Percentiles rank a stretch among this genome's conserved stretches.
Conservation (phyloP, 2,329 filamentous ascomycete species). For the Sporothrix globosa region DNA sequence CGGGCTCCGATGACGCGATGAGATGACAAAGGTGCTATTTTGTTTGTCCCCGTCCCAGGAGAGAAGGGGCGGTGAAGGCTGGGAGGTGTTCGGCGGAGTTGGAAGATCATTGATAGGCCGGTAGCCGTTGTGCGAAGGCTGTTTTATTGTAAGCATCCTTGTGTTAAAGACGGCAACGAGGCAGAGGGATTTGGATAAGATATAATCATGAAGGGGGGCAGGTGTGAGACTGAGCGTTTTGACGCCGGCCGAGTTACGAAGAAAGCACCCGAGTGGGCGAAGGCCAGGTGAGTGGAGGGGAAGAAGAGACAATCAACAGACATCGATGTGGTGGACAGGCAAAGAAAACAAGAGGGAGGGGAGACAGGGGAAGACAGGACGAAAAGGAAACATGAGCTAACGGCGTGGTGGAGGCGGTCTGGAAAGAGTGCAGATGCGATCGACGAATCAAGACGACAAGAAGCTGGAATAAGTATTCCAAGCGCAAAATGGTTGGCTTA, state of each 20-base stretch:
- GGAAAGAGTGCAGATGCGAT: constrained; percentile 12
- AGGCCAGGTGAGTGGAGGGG: not conserved
- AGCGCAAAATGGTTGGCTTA: constrained; percentile 23
- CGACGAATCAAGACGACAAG: constrained; percentile 25
- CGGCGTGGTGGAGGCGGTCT: constrained; percentile 30
- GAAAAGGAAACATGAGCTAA: constrained; percentile 21
- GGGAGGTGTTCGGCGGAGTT: constrained; percentile 59
- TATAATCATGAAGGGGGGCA: not conserved
- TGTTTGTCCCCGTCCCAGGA: constrained; percentile 49
- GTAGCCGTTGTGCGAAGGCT: constrained; percentile 63
- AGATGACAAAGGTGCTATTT: constrained; percentile 47
- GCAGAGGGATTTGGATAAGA: constrained; percentile 16
- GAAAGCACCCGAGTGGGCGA: not conserved
- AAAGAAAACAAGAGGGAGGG: not conserved
- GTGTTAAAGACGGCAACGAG: constrained; percentile 46
- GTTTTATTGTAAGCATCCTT: constrained; percentile 63
- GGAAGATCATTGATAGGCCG: constrained; percentile 65
- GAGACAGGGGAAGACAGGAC: not conserved
- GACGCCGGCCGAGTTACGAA: not conserved
- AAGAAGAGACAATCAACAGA: not conserved
- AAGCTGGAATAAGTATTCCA: constrained; percentile 22
- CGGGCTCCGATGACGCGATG: constrained; percentile 53
- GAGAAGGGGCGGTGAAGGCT: constrained; percentile 58
- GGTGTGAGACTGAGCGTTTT: not conserved
- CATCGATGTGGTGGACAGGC: not conserved